Percentiles rank a stretch among this genome's conserved stretches.
These are phyloP conservation scores for Ceratocystis colombiana DNA, from an alignment of 2,329 filamentous ascomycete genomes.

Conservation along the genomic window DNA sequence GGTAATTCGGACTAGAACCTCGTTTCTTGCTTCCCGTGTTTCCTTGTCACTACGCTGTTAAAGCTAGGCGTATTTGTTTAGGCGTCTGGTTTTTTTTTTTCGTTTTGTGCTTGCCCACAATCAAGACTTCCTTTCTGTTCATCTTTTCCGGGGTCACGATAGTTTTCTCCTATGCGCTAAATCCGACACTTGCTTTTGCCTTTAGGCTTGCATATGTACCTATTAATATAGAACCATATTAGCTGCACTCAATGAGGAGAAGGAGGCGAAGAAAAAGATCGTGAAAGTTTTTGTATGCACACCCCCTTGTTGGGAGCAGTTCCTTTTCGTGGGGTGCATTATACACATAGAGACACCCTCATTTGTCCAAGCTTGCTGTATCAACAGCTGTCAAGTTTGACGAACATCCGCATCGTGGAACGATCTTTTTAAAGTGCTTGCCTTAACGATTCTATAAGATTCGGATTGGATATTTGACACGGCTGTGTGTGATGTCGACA, in stretches of 20 bases:
- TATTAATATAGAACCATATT: slow-evolving; percentile 13
- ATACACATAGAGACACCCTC: neutral
- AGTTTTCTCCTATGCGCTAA: slow-evolving; percentile 2
- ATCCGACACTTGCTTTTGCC: neutral
- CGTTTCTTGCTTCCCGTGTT: neutral
- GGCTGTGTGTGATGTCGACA: neutral
- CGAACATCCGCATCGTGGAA: neutral
- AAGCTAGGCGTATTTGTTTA: neutral
- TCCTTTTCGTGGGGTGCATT: neutral
- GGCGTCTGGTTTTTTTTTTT: neutral
- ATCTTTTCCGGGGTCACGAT: slow-evolving; percentile 9
- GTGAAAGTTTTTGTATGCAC: slow-evolving; percentile 20
- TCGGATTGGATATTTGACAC: neutral
- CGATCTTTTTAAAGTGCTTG: slow-evolving; percentile 1
- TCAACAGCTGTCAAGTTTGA: slow-evolving; percentile 1
- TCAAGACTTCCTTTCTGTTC: neutral
- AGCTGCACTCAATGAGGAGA: neutral
- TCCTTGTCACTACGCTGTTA: neutral
- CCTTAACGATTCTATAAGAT: neutral
- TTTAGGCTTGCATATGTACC: slow-evolving; percentile 2
- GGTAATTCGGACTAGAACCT: slow-evolving; percentile 3
- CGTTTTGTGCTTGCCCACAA: neutral
- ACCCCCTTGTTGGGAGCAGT: slow-evolving; percentile 10
- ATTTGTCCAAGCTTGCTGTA: neutral
- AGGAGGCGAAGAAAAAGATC: slow-evolving; percentile 15